phyloP scores from a whole-genome alignment of 2,329 filamentous ascomycete genomes.

The Podosphaera xanthii region DNA sequence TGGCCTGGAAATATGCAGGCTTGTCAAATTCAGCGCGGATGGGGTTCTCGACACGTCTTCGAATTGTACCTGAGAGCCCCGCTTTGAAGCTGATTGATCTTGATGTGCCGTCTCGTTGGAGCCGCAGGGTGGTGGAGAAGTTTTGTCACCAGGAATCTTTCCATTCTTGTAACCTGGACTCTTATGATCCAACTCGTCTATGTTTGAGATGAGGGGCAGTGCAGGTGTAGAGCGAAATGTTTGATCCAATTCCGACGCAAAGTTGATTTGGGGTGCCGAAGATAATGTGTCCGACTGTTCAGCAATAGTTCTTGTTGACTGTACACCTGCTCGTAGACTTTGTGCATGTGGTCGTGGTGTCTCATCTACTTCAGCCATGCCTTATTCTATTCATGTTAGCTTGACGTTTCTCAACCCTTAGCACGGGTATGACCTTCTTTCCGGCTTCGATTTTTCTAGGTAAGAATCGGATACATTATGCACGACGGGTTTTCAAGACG shows the following conservation, averaged over 20 bases:
- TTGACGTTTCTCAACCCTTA: neutral
- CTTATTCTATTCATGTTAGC: neutral
- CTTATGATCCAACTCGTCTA: constrained; percentile 4
- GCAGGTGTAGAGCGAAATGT: neutral
- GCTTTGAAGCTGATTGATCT: neutral
- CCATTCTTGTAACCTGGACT: constrained; percentile 16
- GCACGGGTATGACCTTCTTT: too few species aligned
- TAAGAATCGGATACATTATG: too few species aligned
- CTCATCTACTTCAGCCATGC: neutral
- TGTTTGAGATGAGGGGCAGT: neutral
- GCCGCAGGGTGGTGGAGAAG: neutral
- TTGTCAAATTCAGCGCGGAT: constrained; percentile 26
- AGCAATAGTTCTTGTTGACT: neutral
- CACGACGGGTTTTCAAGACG: too few species aligned
- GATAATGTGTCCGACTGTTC: neutral
- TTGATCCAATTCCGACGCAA: neutral
- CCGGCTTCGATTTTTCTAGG: too few species aligned
- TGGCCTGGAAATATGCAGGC: constrained; percentile 50
- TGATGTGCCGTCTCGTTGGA: neutral
- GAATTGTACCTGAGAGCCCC: neutral
- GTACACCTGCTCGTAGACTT: too few species aligned
- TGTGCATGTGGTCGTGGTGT: neutral
- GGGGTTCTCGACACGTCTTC: constrained; percentile 8
- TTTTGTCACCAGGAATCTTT: constrained; percentile 10
- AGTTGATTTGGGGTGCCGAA: neutral